Base-by-base conservation (phyloP, 176 grass and related monocot species). In the Neostapfia colusana region DNA sequence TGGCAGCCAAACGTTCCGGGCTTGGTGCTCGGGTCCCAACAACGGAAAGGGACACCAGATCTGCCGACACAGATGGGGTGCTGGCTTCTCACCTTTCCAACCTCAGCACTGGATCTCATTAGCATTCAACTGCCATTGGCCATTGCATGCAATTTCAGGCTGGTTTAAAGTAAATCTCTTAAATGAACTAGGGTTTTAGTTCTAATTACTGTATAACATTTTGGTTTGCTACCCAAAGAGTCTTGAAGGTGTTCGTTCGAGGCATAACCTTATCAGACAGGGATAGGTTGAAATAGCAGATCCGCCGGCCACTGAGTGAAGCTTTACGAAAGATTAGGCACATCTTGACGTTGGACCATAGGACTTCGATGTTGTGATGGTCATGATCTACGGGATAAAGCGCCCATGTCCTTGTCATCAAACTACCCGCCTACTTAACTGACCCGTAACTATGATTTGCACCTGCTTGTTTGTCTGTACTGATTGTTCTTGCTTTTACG, bases 11-110 rank as follows among this genome's bases (percentile, higher is more conserved):
- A 68, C 8, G 72, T 31, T 45, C 59, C 78, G 23, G 28, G 44
- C 60, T 7, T 73, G 36, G 36, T 63, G 36, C 23, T 63, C 82
- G 9, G 67, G 72, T 65, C 56, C 20, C 67, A 73, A 73, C 50
- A 10, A 0, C 61, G 38, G 44, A 77, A 77, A 28, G 58, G n/a
- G 79, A 79, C 69, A 9, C 37, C 62, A 63, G 80, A 84, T 88
- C 75, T 55, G 72, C 25, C 57, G 26, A 39, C 57, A 54, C n/a
- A 12, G 38, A 0, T 11, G 44, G 58, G 38, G 18, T 25, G 26
- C 57, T 27, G 25, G 55, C 55, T 13, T 58, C 23, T 12, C 54
- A 3, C 21, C 10, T 25, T 57, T 58, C 55, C 55, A 58, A 58
- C 55, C 54, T 26, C 55, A 58, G 55, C 21, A 5, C 55, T 25